phyloP scores from a whole-genome alignment of 1,139 yeast species.

The Geotrichum bryndzae region DNA sequence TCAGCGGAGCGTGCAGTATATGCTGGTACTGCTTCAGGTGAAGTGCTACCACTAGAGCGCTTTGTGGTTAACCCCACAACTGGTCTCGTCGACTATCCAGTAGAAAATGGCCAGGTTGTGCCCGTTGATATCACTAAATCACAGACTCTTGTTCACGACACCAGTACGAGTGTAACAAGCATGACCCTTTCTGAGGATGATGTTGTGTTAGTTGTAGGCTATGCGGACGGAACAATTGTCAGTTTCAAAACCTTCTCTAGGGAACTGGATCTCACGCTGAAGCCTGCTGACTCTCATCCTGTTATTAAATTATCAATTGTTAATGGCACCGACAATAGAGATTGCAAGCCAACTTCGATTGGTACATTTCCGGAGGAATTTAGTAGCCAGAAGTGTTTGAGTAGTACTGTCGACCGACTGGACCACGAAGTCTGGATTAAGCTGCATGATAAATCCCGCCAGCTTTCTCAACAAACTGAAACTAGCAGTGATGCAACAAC shows the following conservation, averaged over 20 bases:
- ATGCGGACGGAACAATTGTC: neutral
- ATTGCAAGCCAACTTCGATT: neutral
- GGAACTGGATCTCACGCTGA: neutral
- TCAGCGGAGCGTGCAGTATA: neutral
- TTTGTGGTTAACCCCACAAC: neutral
- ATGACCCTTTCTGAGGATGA: neutral
- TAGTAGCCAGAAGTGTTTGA: neutral
- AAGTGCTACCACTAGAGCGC: neutral
- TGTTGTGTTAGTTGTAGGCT: neutral
- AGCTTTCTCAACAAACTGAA: neutral
- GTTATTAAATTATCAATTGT: neutral
- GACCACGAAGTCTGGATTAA: neutral
- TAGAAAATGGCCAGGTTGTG: neutral
- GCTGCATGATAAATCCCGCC: neutral
- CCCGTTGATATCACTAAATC: neutral
- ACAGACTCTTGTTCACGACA: neutral
- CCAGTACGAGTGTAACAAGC: neutral
- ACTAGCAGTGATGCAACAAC: neutral
- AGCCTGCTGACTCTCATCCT: neutral
- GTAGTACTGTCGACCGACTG: neutral
- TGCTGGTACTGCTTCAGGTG: neutral
- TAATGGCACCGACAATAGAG: neutral
- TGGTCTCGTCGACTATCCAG: neutral
- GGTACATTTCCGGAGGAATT: neutral
- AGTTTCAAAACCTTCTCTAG: neutral